phyloP scores from a whole-genome alignment of 495 filamentous ascomycete genomes.

The Aspergillus campestris region DNA sequence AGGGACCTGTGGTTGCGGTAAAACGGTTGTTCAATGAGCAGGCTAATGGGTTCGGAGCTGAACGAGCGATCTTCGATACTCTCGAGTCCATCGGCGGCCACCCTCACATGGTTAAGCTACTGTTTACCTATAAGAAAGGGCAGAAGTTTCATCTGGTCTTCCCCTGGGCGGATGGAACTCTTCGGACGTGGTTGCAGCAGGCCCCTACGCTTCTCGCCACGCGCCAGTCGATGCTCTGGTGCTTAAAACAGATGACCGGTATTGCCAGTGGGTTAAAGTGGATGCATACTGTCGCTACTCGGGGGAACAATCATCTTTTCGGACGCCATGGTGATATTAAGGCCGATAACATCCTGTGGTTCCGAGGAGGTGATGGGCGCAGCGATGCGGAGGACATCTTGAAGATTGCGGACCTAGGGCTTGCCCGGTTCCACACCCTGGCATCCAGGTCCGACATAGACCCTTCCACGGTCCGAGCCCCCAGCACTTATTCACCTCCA shows the following conservation, averaged over 20 bases:
- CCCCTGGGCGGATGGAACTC: constrained; percentile 16
- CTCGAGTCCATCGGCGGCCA: not conserved
- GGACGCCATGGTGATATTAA: constrained; percentile 21
- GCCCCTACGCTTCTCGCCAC: not conserved
- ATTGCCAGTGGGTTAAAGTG: constrained; percentile 9
- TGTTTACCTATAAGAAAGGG: constrained; percentile 1
- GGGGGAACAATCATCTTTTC: constrained; percentile 5
- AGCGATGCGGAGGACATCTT: constrained; percentile 5
- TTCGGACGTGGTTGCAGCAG: constrained; percentile 11
- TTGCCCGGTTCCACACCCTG: constrained; percentile 15
- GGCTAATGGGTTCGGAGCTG: not conserved
- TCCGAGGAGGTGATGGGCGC: constrained; percentile 1
- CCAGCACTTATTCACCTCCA: constrained; percentile 33
- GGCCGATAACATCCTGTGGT: constrained; percentile 26
- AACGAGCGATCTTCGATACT: not conserved
- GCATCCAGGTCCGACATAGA: not conserved
- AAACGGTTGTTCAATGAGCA: not conserved
- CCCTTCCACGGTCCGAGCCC: not conserved
- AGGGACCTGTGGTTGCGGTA: constrained; percentile 1
- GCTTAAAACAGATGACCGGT: constrained; percentile 11
- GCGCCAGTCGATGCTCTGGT: constrained; percentile 7
- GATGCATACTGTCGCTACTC: constrained; percentile 9
- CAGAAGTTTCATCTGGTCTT: constrained; percentile 15
- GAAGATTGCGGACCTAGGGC: constrained; percentile 15
- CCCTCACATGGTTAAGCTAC: constrained; percentile 1